A percentile compares a stretch with the other conserved stretches of the same genome.
phyloP scores from a whole-genome alignment of 2,329 filamentous ascomycete species.

The Aspergillus sclerotialis region DNA sequence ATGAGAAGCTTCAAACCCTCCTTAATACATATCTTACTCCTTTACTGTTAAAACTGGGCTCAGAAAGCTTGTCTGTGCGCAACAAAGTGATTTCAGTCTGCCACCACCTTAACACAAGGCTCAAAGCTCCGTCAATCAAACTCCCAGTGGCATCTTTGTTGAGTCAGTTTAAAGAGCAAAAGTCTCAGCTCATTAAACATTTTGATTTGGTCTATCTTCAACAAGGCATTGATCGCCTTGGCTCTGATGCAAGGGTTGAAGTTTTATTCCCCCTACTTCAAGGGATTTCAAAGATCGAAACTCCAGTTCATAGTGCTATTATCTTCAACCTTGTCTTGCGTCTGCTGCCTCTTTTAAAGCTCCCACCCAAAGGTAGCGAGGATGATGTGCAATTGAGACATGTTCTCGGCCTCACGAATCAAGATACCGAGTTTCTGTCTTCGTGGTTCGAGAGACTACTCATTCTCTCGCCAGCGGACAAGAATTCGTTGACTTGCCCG shows the following conservation, averaged over 20 bases:
- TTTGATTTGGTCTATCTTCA: constrained; percentile 87
- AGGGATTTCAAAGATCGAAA: constrained; percentile 56
- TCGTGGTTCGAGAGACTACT: constrained; percentile 71
- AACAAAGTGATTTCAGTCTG: constrained; percentile 69
- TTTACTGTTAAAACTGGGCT: constrained; percentile 77
- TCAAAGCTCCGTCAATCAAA: constrained; percentile 58
- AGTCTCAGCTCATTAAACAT: constrained; percentile 70
- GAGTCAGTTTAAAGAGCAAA: constrained; percentile 79
- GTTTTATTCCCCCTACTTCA: constrained; percentile 64
- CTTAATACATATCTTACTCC: constrained; percentile 74
- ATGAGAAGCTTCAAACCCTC: constrained; percentile 71
- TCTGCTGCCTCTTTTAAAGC: constrained; percentile 57
- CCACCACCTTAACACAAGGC: constrained; percentile 62
- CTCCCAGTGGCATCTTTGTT: constrained; percentile 78
- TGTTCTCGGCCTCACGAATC: constrained; percentile 59
- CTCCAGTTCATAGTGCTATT: constrained; percentile 52
- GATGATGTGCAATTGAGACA: constrained; percentile 66
- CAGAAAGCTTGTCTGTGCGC: constrained; percentile 71
- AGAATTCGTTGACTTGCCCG: constrained; percentile 41
- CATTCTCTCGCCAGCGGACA: constrained; percentile 52
- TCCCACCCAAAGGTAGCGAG: constrained; percentile 70
- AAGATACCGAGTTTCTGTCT: constrained; percentile 69
- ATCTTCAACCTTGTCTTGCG: constrained; percentile 80
- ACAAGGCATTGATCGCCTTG: constrained; percentile 64
- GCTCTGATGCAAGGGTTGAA: constrained; percentile 57